phyloP scores from a whole-genome alignment of 345 rosid species.

The Zanthoxylum bungeanum region DNA sequence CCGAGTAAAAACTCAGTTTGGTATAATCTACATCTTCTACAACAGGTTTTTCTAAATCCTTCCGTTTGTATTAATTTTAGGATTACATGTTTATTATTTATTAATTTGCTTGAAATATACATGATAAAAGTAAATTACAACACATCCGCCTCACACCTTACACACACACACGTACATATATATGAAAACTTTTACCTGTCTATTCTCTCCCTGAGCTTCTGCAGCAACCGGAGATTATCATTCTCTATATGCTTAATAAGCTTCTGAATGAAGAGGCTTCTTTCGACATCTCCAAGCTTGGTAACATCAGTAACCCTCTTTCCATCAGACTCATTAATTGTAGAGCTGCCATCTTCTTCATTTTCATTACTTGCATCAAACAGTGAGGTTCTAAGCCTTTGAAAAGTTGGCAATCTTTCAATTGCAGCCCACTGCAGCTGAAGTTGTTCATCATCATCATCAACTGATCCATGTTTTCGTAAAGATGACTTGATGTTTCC shows the following conservation, averaged over 20 bases:
- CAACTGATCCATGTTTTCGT: neutral
- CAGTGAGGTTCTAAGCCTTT: conserved; percentile 41
- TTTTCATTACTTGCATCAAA: conserved; percentile 13
- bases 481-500: neutral
- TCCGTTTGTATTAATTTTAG: too few species aligned
- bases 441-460: conserved; percentile 23
- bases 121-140: too few species aligned
- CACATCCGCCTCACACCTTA: too few species aligned
- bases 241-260: conserved; percentile 47
- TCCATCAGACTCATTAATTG: conserved; percentile 18
- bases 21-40: too few species aligned
- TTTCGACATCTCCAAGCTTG: conserved; percentile 38
- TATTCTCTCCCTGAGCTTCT: conserved; percentile 40
- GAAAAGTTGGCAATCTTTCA: conserved; percentile 51
- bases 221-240: conserved; percentile 45
- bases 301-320: conserved; percentile 42
- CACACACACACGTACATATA: too few species aligned
- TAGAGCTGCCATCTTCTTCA: conserved; percentile 7
- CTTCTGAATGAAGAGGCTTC: conserved; percentile 45
- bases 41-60: too few species aligned
- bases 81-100: too few species aligned
- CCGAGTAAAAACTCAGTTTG: too few species aligned
- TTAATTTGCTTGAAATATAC: too few species aligned
- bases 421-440: conserved; percentile 47
- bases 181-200: conserved; percentile 53